These are phyloP conservation scores for Speleostelium caveatum DNA, from an alignment of 78 protist species.

Conservation along the genomic window DNA sequence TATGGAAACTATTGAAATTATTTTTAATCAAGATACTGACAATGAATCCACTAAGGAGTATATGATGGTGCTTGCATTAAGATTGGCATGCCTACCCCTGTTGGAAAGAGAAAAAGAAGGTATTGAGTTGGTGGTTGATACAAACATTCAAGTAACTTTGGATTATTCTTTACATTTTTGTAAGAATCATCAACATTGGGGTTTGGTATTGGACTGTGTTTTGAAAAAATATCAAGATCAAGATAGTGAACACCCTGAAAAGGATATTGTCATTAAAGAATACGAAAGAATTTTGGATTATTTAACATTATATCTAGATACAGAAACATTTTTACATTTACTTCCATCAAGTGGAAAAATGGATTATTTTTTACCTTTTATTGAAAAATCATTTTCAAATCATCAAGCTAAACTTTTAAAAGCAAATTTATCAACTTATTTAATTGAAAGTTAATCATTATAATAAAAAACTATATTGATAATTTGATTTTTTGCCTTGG, in stretches of 20 bases:
- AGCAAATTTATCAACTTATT: conserved; percentile 8
- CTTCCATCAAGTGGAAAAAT: conserved; percentile 63
- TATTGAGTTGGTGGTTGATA: conserved; percentile 18
- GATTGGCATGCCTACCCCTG: conserved; percentile 54
- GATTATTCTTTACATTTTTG: conserved; percentile 68
- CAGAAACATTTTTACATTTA: conserved; percentile 60
- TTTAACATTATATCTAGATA: conserved; percentile 36
- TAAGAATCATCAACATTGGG: conserved; percentile 28
- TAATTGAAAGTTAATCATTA: too few species aligned
- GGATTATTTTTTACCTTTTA: conserved; percentile 50
- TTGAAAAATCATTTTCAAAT: conserved; percentile 70
- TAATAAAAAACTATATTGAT: too few species aligned
- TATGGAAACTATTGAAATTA: conserved; percentile 60
- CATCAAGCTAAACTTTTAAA: conserved; percentile 44
- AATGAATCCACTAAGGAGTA: conserved; percentile 12
- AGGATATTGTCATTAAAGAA: conserved; percentile 12
- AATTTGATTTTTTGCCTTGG: too few species aligned
- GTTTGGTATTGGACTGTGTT: conserved; percentile 23
- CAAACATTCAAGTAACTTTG: conserved; percentile 7
- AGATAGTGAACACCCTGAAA: neutral
- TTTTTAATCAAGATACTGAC: conserved; percentile 1
- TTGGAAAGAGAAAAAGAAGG: conserved; percentile 39
- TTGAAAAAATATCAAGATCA: conserved; percentile 13
- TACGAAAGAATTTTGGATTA: conserved; percentile 48
- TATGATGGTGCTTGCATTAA: conserved; percentile 31